Evolutionary conservation across 2,329 filamentous ascomycete species (phyloP), one percentile per base, ranked within the genome.

Genomic region (Alternaria sp.): DNA sequence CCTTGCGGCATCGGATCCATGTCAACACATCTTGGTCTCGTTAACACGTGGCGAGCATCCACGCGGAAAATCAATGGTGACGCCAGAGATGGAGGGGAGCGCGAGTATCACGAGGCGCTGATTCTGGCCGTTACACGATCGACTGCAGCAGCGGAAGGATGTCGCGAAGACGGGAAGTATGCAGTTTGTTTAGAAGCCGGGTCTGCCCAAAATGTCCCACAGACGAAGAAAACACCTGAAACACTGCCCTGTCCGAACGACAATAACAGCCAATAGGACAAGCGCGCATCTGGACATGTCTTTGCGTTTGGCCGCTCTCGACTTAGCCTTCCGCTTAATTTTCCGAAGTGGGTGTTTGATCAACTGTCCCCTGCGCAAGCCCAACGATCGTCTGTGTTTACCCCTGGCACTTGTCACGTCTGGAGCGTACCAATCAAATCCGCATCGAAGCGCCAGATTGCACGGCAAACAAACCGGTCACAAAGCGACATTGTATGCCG

Each of bases 291-390:
- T 29, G 50, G 51, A 45, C 36, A 46, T 56, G 44, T 48, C 46
- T 51, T 23, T 17, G 54, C 17, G 51, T 54, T 52, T 64, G 63
- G 58, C 61, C 61, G 53, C 31, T 51, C 60, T 31, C 4, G 40
- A 34, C 26, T 31, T 71, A 70, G 62, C 44, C 26, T 13, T 28
- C 61, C 60, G 62, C 58, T 57, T 62, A 61, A 56, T 28, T 52
- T 60, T 63, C 62, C 51, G 33, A 65, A 62, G 51, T 40, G 62
- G 67, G 61, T 49, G 61, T 60, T 62, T 65, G 63, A 53, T 58
- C 55, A 64, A 44, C 8, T 26, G 48, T 50, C 61, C 62, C 67
- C 64, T 69, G 68, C 67, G 62, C 61, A 63, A 70, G 67, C 59
- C 58, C 54, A 54, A 60, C 58, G 63, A 63, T 67, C 58, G 58